phyloP scores from a whole-genome alignment of 1,139 yeast genomes.

The Taphrina flavorubra region DNA sequence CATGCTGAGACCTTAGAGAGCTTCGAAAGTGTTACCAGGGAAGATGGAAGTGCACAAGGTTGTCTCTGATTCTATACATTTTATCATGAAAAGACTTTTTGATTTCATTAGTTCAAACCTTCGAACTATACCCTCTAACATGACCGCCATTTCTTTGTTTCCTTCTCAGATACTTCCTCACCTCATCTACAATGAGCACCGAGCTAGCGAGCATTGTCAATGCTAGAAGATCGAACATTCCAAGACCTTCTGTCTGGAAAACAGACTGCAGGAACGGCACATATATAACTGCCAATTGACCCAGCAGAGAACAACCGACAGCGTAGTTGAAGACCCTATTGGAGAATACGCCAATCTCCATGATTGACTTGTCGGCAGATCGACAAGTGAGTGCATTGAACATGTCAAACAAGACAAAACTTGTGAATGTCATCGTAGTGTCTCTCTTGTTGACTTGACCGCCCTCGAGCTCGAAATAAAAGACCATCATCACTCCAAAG shows the following conservation, averaged over 20 bases:
- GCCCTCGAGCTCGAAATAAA: conserved; percentile 83
- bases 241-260: conserved; percentile 91
- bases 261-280: conserved; percentile 87
- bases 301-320: conserved; percentile 83
- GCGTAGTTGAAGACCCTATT: conserved; percentile 93
- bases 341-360: conserved; percentile 72
- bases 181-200: conserved; percentile 85
- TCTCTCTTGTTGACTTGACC: conserved; percentile 82
- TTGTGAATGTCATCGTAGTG: conserved; percentile 96
- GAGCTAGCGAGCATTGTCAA: conserved; percentile 71
- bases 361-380: conserved; percentile 78
- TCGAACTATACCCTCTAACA: conserved; percentile 14
- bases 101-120: neutral
- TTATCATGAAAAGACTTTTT: neutral
- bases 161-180: conserved; percentile 59
- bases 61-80: neutral
- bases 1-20: too few species aligned
- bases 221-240: conserved; percentile 68
- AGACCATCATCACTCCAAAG: conserved; percentile 82
- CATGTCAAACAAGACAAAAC: conserved; percentile 94
- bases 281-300: conserved; percentile 93
- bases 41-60: too few species aligned
- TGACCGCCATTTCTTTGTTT: conserved; percentile 8
- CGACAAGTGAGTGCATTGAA: conserved; percentile 94
- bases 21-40: too few species aligned